Conservation (phyloP, 1,284 basidiomycete genomes). For the Gomphus sp. region DNA sequence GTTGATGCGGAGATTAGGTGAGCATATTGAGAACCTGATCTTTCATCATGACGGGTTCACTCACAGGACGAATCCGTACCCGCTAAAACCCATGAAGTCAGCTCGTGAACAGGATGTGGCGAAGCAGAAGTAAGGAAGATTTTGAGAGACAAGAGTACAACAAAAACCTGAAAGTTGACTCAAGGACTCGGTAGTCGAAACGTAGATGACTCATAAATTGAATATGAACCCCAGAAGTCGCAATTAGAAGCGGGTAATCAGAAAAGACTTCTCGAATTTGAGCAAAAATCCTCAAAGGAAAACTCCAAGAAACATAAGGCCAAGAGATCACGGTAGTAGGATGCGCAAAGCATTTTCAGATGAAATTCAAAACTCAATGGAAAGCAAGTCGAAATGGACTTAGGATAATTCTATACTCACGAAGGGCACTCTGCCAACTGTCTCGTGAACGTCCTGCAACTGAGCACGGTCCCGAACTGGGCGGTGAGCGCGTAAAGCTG, state of each 20-base stretch:
- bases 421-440: slow-evolving; percentile 40
- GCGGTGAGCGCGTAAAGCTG: slow-evolving; percentile 46
- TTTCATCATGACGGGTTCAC: slow-evolving; percentile 18
- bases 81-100: slow-evolving; percentile 29
- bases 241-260: no score
- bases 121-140: no score
- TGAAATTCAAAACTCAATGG: no score
- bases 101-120: not conserved
- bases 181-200: no score
- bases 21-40: not conserved
- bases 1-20: not conserved
- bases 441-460: slow-evolving; percentile 55
- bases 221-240: no score
- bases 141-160: not conserved
- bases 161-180: no score
- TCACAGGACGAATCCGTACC: slow-evolving; percentile 74
- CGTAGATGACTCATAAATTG: no score
- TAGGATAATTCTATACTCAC: slow-evolving; percentile 19
- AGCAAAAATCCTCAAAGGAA: no score
- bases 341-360: no score
- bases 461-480: slow-evolving; percentile 46
- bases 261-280: no score
- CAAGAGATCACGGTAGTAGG: no score
- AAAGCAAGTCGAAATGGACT: not conserved
- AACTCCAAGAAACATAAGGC: no score